Base-by-base conservation (phyloP, 257 asterid genomes). In the Fraxinus cuspidata region DNA sequence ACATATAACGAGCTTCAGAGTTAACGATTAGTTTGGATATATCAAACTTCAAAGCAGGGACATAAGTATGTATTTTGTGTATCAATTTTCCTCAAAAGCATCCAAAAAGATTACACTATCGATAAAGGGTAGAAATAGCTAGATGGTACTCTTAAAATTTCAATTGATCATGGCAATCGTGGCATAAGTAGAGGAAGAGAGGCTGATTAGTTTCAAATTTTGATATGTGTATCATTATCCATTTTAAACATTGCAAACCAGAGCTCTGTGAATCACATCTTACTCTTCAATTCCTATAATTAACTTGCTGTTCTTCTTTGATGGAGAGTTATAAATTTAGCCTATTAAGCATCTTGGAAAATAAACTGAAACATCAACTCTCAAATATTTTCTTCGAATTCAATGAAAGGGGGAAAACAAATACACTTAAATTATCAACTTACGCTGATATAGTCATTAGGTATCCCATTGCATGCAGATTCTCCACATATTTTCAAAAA, bases 401-500 rank as follows among this genome's bases (percentile, higher is more conserved):
- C 31, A 63, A 23, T 23, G 68, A 0, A 2, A 10, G 18, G 4
- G 29, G 5, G 4, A 21, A 1, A 38, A 38, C 29, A 58, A 25
- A 23, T 23, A 15, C 69, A 11, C 19, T 19, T 12, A 63, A 51
- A 27, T 63, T 63, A 49, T 63, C 75, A 29, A 83, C 90, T 89
- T 87, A 96, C 98, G 66, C 85, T 80, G 77, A 93, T 77, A 75
- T 93, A 93, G 81, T 96, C 99, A 76, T 93, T 96, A 60, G 89
- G 16, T 80, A 96, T 92, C 81, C 99, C 99, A 74, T 31, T 44
- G 90, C 99, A 96, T 34, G 86, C 90, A 78, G 97, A 83, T 89
- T 96, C 98, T 65, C 99, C 99, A 73, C 97, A 90, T 23, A 96
- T 90, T 86, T 76, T 87, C 78, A 96, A 85, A 82, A 96, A 96